phyloP scores from a whole-genome alignment of 495 filamentous ascomycete genomes.

The Neurospora sp. region DNA sequence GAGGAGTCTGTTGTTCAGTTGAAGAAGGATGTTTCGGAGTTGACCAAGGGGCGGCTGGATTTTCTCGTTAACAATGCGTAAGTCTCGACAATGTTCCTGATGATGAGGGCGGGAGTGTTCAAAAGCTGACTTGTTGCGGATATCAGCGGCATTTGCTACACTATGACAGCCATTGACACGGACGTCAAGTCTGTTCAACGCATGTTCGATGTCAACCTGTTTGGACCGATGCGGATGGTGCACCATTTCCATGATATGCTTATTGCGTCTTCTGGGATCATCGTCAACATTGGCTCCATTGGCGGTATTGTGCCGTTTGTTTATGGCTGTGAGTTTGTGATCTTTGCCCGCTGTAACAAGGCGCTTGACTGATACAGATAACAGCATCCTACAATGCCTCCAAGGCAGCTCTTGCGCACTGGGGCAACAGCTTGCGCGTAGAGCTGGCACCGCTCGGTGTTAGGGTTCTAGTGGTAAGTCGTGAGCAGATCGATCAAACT shows the following conservation, averaged over 20 bases:
- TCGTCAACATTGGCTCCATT: neutral
- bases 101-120: no score
- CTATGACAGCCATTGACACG: neutral
- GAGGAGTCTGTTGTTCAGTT: neutral
- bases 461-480: neutral
- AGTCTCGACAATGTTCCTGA: neutral
- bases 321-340: neutral
- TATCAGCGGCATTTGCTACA: neutral
- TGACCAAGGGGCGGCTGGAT: neutral
- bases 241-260: neutral
- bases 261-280: neutral
- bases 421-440: neutral
- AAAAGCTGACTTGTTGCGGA: neutral
- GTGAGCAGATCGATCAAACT: rapidly evolving
- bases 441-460: neutral
- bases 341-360: no score
- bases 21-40: neutral
- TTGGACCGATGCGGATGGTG: neutral
- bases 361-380: neutral
- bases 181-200: neutral
- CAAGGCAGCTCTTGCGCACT: neutral
- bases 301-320: neutral
- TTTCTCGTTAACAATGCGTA: neutral
- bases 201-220: neutral
- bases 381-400: neutral